These are phyloP conservation scores for Zea mays DNA, from an alignment of 176 grass and related monocot species.

Conservation along the genomic window Zm-B73-REFERENCE-NAM-5.0 NC_050097.1:19536001-19536500, in stretches of 20 bases:
- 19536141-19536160: slow-evolving; percentile 1
- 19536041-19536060: neutral
- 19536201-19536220: slow-evolving; percentile 6
- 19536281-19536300: neutral
- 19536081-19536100: neutral
- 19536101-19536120: neutral
- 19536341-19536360: slow-evolving; percentile 41
- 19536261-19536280: slow-evolving; percentile 16
- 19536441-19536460: slow-evolving; percentile 80
- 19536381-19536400: slow-evolving; percentile 96
- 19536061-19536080: neutral
- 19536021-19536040: slow-evolving; percentile 8
- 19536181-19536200: neutral
- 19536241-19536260: slow-evolving; percentile 25
- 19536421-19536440: slow-evolving; percentile 85
- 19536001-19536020: slow-evolving; percentile 12
- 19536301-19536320: slow-evolving; percentile 26
- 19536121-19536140: neutral
- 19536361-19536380: slow-evolving; percentile 99
- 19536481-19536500: slow-evolving; percentile 79
- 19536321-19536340: slow-evolving; percentile 26
- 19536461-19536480: slow-evolving; percentile 79
- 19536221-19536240: slow-evolving; percentile 4
- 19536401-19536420: slow-evolving; percentile 85
- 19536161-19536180: neutral